These are phyloP conservation scores for Aegilops sharonensis DNA, from an alignment of 176 grass and related monocot genomes.

Conservation along the genomic window DNA sequence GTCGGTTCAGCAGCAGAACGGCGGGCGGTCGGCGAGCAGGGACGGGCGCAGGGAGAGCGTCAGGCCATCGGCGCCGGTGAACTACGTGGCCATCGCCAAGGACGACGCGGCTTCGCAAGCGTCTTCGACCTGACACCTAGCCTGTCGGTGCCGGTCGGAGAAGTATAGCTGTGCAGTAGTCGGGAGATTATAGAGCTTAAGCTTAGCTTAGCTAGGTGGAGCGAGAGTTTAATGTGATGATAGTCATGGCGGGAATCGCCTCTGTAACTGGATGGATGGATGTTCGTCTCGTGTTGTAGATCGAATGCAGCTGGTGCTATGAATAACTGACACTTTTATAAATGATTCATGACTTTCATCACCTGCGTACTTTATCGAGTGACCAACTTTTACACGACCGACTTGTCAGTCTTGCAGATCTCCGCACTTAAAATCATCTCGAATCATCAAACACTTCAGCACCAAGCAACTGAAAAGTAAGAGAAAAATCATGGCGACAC, in stretches of 20 bases:
- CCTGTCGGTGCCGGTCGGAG: not conserved
- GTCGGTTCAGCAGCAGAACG: slow-evolving; percentile 56
- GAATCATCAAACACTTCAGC: not conserved
- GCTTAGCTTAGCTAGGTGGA: slow-evolving; percentile 3
- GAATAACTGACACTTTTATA: not conserved
- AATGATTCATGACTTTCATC: no score
- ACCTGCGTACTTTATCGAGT: slow-evolving; percentile 19
- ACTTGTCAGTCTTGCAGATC: not conserved
- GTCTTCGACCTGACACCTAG: slow-evolving; percentile 27
- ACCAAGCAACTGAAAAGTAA: not conserved
- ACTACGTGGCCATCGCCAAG: slow-evolving; percentile 72
- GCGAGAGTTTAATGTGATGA: not conserved
- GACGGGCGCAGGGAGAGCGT: slow-evolving; percentile 59
- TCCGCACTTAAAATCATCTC: not conserved
- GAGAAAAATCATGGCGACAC: not conserved
- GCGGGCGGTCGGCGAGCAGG: slow-evolving; percentile 45
- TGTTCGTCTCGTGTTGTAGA: not conserved
- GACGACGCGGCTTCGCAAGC: slow-evolving; percentile 54
- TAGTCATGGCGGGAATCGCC: not conserved
- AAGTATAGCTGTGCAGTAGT: slow-evolving; percentile 38
- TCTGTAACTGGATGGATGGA: not conserved
- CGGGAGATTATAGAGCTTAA: slow-evolving; percentile 7
- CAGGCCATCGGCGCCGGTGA: slow-evolving; percentile 57
- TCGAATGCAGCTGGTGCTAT: not conserved
- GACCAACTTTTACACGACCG: not conserved